These are phyloP conservation scores for Heterobasidion irregulare DNA, from an alignment of 1,284 basidiomycete species.

Conservation along the genomic window DNA sequence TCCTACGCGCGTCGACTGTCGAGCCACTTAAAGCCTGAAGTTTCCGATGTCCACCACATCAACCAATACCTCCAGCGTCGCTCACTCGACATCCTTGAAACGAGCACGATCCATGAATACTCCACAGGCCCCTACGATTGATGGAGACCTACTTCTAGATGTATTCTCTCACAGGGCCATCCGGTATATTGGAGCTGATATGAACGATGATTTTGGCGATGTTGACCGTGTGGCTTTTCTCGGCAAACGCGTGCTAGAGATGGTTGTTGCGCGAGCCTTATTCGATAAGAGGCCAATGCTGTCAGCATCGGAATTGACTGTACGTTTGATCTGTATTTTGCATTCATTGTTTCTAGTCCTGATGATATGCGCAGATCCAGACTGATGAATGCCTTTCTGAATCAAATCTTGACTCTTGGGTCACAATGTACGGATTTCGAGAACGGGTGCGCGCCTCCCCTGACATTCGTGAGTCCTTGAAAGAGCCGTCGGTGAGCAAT, in stretches of 20 bases:
- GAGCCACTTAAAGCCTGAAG: background rate
- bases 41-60: background rate
- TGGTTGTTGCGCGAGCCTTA: constrained; percentile 38
- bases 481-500: constrained; percentile 1
- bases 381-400: constrained; percentile 29
- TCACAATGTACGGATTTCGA: constrained; percentile 44
- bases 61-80: background rate
- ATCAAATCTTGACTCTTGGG: constrained; percentile 46
- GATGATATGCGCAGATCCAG: constrained; percentile 23
- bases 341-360: constrained; percentile 1
- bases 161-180: constrained; percentile 64
- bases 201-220: constrained; percentile 39
- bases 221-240: constrained; percentile 49
- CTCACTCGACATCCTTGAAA: background rate
- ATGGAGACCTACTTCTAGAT: constrained; percentile 48
- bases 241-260: constrained; percentile 42
- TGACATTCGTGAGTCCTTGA: constrained; percentile 19
- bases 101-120: background rate
- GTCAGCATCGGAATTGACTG: constrained; percentile 38
- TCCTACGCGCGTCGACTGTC: background rate
- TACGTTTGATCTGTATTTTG: constrained; percentile 19
- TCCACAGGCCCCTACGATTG: background rate
- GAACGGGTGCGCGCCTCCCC: constrained; percentile 50
- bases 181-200: constrained; percentile 28
- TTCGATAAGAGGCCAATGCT: constrained; percentile 49